These are phyloP conservation scores for Epichloe festucae DNA, from an alignment of 2,329 filamentous ascomycete genomes.

Conservation along the genomic window DNA sequence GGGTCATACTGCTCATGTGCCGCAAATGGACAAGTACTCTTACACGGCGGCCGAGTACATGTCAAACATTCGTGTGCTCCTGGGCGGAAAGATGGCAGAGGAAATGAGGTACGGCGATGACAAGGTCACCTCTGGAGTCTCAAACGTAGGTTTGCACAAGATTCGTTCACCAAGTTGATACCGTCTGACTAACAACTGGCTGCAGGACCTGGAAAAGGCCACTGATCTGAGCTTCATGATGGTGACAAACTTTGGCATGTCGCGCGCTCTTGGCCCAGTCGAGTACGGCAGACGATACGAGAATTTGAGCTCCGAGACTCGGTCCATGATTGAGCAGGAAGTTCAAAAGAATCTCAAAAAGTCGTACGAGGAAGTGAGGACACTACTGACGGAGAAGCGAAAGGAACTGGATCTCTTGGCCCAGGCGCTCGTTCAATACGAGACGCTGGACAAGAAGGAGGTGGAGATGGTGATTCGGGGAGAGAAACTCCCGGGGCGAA, in stretches of 20 bases:
- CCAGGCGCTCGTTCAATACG: conserved; percentile 83
- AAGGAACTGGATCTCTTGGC: conserved; percentile 81
- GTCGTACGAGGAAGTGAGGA: conserved; percentile 59
- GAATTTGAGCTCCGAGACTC: conserved; percentile 72
- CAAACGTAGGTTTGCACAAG: conserved; percentile 43
- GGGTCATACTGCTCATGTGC: conserved; percentile 77
- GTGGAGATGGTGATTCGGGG: conserved; percentile 83
- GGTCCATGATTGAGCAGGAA: conserved; percentile 75
- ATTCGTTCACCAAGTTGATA: background rate
- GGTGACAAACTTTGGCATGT: conserved; percentile 86
- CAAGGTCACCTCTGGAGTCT: conserved; percentile 80
- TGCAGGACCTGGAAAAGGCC: conserved; percentile 70
- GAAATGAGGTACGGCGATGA: conserved; percentile 88
- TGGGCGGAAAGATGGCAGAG: conserved; percentile 82
- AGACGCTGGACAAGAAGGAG: conserved; percentile 79
- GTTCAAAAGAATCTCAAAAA: conserved; percentile 77
- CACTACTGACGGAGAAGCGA: conserved; percentile 60
- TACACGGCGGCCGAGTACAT: conserved; percentile 75
- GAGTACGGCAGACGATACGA: conserved; percentile 75
- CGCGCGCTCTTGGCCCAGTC: conserved; percentile 72
- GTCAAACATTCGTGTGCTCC: conserved; percentile 63
- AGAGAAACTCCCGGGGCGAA: conserved; percentile 61
- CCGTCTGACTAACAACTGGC: conserved; percentile 13
- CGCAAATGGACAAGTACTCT: conserved; percentile 86
- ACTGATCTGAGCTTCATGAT: conserved; percentile 76